Base-by-base conservation (phyloP, 148 eudicot genomes). In the Drosera capensis region DNA sequence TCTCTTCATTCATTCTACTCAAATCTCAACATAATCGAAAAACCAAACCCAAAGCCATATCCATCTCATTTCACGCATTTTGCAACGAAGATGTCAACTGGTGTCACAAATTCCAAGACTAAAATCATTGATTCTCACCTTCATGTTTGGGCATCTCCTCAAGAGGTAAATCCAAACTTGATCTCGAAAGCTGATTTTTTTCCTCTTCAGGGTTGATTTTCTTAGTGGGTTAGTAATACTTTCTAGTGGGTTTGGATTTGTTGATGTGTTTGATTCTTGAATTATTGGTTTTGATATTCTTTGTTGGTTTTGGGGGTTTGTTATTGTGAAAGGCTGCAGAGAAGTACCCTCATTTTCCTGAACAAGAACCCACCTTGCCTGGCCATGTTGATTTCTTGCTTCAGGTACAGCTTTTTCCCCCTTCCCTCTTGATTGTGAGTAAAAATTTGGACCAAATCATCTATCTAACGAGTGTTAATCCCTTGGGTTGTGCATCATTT, bases 141-240 rank as follows among this genome's bases (percentile, higher is more conserved):
- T 45, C 96, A 87, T 65, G 84, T 82, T 14, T 87, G 94, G 96
- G 96, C 96, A 0, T 82, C 96, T 23, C 78, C 82, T 13, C 60
- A 67, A 43, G 68, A 79, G 78, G 96, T 82, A 46, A n/a, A 38
- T 20, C 17, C 6, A 8, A 19, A 20, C 14, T 34, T 15, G 8
- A 15, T 11, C 11, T 17, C n/a, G 14, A 13, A 42, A 17, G 6
- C 13, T 42, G 15, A 14, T 23, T 15, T 41, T n/a, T 1, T n/a
- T 20, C 2, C 13, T 16, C 2, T 16, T 5, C n/a, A n/a, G n/a
- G n/a, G n/a, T n/a, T n/a, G n/a, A n/a, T n/a, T n/a, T n/a, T n/a
- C n/a, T n/a, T n/a, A n/a, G n/a, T n/a, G n/a, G n/a, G n/a, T n/a
- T n/a, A n/a, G n/a, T n/a, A n/a, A 4, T 52, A 13, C 15, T 2